phyloP scores from a whole-genome alignment of 2,329 filamentous ascomycete genomes.

The Metarhizium sp. region DNA sequence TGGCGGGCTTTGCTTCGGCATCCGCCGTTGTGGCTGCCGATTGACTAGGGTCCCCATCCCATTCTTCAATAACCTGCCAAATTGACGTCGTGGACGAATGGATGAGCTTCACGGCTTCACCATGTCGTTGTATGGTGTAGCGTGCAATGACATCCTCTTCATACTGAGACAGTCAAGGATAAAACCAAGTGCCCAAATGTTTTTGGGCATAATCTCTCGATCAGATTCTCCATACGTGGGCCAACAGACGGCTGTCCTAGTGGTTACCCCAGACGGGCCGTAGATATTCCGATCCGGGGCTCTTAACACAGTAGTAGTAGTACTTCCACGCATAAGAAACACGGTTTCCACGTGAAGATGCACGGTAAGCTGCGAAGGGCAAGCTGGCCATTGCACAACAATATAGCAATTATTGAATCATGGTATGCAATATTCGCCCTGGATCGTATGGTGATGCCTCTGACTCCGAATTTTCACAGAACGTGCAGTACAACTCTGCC shows the following conservation, averaged over 20 bases:
- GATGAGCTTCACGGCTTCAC: not conserved
- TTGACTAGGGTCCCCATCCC: not conserved
- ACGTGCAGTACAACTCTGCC: constrained; percentile 77
- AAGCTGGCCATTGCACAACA: not conserved
- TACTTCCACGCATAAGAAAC: not conserved
- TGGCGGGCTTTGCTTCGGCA: not conserved
- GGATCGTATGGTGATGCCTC: not conserved
- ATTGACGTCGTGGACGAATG: not conserved
- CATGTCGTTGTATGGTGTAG: not conserved
- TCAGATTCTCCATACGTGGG: too few relatives aligned
- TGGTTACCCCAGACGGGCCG: not conserved
- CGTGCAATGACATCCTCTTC: too few relatives aligned
- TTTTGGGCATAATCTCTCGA: too few relatives aligned
- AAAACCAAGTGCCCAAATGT: too few relatives aligned
- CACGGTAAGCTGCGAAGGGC: not conserved
- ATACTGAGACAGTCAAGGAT: too few relatives aligned
- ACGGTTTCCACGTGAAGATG: not conserved
- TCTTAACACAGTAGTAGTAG: not conserved
- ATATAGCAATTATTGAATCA: not conserved
- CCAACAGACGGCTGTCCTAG: not conserved
- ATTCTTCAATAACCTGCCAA: not conserved
- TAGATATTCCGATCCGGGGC: not conserved
- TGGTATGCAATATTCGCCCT: not conserved
- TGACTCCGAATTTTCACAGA: constrained; percentile 35
- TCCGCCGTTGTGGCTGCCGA: not conserved